These are phyloP conservation scores for Petunia secreta DNA, from an alignment of 257 asterid species.

Conservation along the genomic window DNA sequence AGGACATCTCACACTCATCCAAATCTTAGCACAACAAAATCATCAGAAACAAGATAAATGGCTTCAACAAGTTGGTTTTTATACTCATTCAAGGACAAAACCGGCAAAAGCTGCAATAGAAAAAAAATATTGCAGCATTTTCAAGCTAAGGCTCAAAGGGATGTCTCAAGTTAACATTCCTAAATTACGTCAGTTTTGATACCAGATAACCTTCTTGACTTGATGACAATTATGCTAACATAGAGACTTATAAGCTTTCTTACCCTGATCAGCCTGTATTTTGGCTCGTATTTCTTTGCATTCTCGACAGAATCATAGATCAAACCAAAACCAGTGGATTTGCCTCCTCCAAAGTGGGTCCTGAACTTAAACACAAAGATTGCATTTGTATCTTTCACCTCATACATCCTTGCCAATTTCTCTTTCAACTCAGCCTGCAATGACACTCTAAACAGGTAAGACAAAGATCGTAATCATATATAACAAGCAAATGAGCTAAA, in stretches of 20 bases:
- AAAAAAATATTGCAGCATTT: not conserved
- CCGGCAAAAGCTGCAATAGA: not conserved
- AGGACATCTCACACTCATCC: not conserved
- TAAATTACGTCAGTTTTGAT: not conserved
- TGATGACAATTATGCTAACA: not conserved
- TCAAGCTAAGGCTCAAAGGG: not conserved
- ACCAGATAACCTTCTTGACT: not conserved
- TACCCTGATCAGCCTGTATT: conserved; percentile 91
- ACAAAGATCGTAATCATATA: conserved; percentile 6
- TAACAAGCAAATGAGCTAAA: not conserved
- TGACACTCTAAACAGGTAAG: not conserved
- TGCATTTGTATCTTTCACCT: conserved; percentile 64
- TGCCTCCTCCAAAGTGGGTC: conserved; percentile 87
- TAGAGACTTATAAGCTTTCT: not conserved
- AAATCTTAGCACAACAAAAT: not conserved
- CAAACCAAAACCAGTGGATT: conserved; percentile 82
- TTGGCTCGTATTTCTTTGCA: conserved; percentile 88
- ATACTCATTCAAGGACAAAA: not conserved
- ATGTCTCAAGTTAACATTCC: not conserved
- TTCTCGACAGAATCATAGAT: conserved; percentile 77
- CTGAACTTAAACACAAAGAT: conserved; percentile 76
- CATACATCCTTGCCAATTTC: conserved; percentile 63
- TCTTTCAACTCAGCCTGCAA: conserved; percentile 76
- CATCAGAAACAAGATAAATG: not conserved
- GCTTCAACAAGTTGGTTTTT: not conserved